These are phyloP conservation scores for Saccharomycopsis guyanensis DNA, from an alignment of 805 yeast genomes.

Conservation along the genomic window DNA sequence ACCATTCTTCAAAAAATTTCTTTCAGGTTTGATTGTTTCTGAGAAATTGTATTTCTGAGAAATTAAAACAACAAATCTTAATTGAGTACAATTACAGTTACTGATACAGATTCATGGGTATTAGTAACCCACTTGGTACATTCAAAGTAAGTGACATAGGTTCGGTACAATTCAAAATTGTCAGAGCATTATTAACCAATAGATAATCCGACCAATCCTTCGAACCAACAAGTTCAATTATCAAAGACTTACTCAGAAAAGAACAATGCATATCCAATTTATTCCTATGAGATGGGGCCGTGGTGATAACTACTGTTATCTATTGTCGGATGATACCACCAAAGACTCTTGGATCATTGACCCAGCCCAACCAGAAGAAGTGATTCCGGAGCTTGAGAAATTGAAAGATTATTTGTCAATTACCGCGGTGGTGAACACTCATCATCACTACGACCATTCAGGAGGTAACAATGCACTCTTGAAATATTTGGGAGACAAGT, in stretches of 20 bases:
- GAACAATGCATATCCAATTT: slow-evolving; percentile 73
- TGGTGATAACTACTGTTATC: slow-evolving; percentile 87
- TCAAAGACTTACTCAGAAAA: slow-evolving; percentile 5
- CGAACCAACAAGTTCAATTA: no score
- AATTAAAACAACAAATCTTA: no score
- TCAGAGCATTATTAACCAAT: no score
- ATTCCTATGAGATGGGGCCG: slow-evolving; percentile 93
- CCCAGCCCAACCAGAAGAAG: slow-evolving; percentile 81
- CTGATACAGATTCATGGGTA: no score
- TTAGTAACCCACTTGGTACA: no score
- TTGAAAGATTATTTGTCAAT: slow-evolving; percentile 36
- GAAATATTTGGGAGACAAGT: slow-evolving; percentile 24
- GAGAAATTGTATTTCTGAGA: no score
- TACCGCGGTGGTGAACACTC: slow-evolving; percentile 83
- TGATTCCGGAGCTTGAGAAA: slow-evolving; percentile 13
- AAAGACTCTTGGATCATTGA: slow-evolving; percentile 78
- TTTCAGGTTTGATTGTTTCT: no score
- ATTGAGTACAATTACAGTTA: no score
- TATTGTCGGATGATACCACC: slow-evolving; percentile 60
- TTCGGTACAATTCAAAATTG: no score
- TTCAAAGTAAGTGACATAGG: no score
- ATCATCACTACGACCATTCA: slow-evolving; percentile 93
- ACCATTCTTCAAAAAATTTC: no score
- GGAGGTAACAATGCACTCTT: slow-evolving; percentile 58
- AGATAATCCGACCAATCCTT: no score